Evolutionary conservation across 2,329 filamentous ascomycete species (phyloP), one percentile per base, ranked within the genome.

Genomic region (Teratosphaeria gauchensis): DNA sequence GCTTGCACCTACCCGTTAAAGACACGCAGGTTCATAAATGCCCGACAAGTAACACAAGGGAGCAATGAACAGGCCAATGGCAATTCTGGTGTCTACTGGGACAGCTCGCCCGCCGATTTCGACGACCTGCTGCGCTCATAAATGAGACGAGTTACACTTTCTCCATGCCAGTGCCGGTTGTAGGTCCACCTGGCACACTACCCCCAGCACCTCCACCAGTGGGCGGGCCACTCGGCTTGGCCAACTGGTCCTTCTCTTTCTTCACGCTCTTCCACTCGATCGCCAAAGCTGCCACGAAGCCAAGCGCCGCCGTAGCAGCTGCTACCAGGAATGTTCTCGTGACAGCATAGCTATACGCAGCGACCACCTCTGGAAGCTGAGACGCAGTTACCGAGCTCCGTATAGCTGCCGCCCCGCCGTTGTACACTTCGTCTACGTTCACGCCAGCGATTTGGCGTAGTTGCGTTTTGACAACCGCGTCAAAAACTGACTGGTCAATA

Each of bases 311-410:
- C 8, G 64, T 51, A 1, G 56, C 60, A 4, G 59, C 58, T 1
- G 56, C 64, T 0, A 72, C 60, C 19, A 62, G n/a, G 54, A 70
- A 72, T 1, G 66, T 62, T 11, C 68, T 53, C 2, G 63, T 59
- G 9, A 72, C 57, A 0, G 69, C 67, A 33, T 57, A n/a, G 54
- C 66, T 72, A 61, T 72, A 71, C 6, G 56, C 65, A 6, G 61
- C 38, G 11, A 69, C 32, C 14, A 68, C 64, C 14, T 56, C 58
- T 6, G 35, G 46, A 1, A 69, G 61, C 14, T 63, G 19, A 5
- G 61, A 51, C 19, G 53, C 46, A 16, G 68, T 62, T 0, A 72
- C 64, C 8, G 67, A 53, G 3, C 56, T 54, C 11, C 63, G 56
- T 21, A 71, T 57, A 21, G 65, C 62, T 2, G 66, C 71, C 1